Evolutionary conservation across 352 stramenopile genomes (phyloP).

Genomic region (Phytophthora europaea): DNA sequence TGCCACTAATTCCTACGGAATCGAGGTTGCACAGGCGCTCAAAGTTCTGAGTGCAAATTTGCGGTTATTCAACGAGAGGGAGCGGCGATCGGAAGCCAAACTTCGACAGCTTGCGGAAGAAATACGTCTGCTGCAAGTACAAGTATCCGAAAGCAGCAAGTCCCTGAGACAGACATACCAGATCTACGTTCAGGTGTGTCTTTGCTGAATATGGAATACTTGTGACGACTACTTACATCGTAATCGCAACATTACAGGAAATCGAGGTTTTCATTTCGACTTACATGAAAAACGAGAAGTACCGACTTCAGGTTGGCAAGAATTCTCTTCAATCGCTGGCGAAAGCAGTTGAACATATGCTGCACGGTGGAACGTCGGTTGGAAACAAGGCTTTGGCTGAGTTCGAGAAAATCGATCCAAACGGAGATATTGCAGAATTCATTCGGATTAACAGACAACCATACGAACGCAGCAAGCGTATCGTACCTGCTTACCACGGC

Average conservation of each 20-base stretch:
- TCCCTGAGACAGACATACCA: constrained; percentile 57
- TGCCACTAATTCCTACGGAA: constrained; percentile 24
- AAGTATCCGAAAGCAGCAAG: constrained; percentile 45
- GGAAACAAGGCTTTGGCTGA: constrained; percentile 48
- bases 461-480: constrained; percentile 53
- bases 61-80: constrained; percentile 45
- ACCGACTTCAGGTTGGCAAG: constrained; percentile 84
- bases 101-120: constrained; percentile 61
- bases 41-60: constrained; percentile 39
- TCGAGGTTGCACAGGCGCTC: constrained; percentile 43
- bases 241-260: constrained; percentile 48
- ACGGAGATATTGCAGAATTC: constrained; percentile 72
- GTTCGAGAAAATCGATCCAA: constrained; percentile 68
- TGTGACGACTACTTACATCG: background rate
- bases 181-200: constrained; percentile 69
- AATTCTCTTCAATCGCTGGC: constrained; percentile 76
- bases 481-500: constrained; percentile 53
- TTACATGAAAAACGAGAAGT: constrained; percentile 91
- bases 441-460: constrained; percentile 60
- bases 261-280: constrained; percentile 79
- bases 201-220: background rate
- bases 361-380: constrained; percentile 47
- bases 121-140: constrained; percentile 47
- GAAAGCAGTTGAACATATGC: constrained; percentile 76
- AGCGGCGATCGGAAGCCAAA: constrained; percentile 53